Percentiles rank a stretch among this genome's conserved stretches.
Conservation (phyloP, 257 asterid species). For the Anisodus tanguticus region DNA sequence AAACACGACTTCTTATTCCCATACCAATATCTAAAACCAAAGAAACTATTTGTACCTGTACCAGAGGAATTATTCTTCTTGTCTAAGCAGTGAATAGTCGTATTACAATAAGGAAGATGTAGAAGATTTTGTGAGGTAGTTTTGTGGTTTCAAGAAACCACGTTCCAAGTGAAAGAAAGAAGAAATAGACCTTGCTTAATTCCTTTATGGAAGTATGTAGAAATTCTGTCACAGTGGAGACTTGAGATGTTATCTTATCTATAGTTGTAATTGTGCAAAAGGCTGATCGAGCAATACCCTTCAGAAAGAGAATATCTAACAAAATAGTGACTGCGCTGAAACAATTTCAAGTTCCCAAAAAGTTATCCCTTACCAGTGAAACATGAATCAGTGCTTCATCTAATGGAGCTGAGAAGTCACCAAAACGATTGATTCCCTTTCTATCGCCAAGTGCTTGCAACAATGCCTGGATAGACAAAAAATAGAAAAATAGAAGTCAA, state of each 20-base stretch:
- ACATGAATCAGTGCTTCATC: conserved; percentile 96
- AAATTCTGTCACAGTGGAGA: not conserved
- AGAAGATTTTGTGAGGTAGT: not conserved
- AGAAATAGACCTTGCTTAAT: not conserved
- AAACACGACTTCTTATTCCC: not conserved
- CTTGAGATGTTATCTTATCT: not conserved
- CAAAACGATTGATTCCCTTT: conserved; percentile 88
- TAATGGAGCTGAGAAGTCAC: conserved; percentile 98
- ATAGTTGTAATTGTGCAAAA: not conserved
- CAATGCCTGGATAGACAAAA: conserved; percentile 63
- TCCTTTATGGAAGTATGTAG: not conserved
- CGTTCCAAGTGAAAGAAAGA: not conserved
- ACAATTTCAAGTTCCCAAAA: not conserved
- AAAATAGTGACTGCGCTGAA: not conserved
- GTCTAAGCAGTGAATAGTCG: not conserved
- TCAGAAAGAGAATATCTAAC: not conserved
- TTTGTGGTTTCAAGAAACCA: not conserved
- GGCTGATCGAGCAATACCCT: not conserved
- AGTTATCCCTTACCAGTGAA: conserved; percentile 60
- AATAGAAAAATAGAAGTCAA: not conserved
- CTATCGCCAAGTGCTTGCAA: conserved; percentile 94
- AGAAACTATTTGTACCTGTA: not conserved
- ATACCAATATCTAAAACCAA: not conserved
- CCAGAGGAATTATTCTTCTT: not conserved
- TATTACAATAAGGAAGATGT: not conserved